phyloP scores from a whole-genome alignment of 768 basidiomycete species.

The Trichaptum fuscoviolaceum region DNA sequence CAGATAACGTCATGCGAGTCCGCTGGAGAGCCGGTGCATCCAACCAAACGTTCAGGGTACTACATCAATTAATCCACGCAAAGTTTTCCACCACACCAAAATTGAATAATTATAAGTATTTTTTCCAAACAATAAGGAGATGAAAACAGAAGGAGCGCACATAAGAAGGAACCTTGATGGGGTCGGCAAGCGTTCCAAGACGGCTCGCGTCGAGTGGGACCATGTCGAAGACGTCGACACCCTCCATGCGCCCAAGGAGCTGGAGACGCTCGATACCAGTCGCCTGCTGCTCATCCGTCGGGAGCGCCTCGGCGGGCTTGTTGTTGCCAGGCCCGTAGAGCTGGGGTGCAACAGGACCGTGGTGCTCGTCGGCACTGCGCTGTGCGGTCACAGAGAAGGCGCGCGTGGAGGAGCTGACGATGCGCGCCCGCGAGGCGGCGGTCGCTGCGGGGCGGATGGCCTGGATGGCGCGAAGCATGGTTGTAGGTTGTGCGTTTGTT shows the following conservation, averaged over 20 bases:
- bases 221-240: constrained; percentile 86
- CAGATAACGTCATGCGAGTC: constrained; percentile 94
- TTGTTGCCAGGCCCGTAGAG: constrained; percentile 71
- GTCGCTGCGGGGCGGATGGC: constrained; percentile 17
- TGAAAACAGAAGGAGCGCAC: constrained; percentile 43
- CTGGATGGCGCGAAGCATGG: constrained; percentile 3
- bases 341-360: constrained; percentile 51
- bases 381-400: constrained; percentile 54
- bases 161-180: constrained; percentile 80
- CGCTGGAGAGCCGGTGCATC: constrained; percentile 91
- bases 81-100: background rate
- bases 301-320: constrained; percentile 52
- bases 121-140: background rate
- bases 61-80: constrained; percentile 24
- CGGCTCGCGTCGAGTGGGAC: constrained; percentile 79
- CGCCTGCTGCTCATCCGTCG: constrained; percentile 84
- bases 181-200: constrained; percentile 82
- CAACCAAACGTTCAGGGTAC: constrained; percentile 81
- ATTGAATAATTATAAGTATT: background rate
- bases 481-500: background rate
- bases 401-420: constrained; percentile 32
- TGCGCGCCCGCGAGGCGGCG: constrained; percentile 7
- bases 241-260: constrained; percentile 82
- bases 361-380: constrained; percentile 43
- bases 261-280: constrained; percentile 97